Evolutionary conservation across 352 stramenopile species (phyloP).

Genomic region (Globisporangium cylindrosporum): DNA sequence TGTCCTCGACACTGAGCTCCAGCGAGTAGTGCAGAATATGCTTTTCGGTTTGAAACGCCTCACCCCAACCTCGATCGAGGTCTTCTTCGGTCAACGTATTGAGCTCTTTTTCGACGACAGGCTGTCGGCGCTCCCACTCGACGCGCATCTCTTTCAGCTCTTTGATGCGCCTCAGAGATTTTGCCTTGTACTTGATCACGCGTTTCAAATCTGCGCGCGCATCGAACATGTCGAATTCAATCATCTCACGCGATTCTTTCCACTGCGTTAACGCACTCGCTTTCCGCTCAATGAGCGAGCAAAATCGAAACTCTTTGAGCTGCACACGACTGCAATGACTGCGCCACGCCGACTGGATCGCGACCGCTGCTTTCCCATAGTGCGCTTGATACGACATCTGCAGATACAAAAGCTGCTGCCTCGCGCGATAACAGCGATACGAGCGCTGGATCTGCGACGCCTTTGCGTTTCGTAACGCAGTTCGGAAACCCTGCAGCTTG

Average conservation of each 20-base stretch:
- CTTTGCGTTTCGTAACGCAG: constrained; percentile 34
- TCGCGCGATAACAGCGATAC: constrained; percentile 60
- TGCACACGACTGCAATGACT: constrained; percentile 55
- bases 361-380: constrained; percentile 55
- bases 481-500: constrained; percentile 40
- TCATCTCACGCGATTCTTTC: constrained; percentile 63
- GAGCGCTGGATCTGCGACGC: constrained; percentile 49
- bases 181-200: constrained; percentile 74
- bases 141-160: constrained; percentile 77
- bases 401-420: constrained; percentile 34
- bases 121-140: constrained; percentile 77
- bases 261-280: constrained; percentile 43
- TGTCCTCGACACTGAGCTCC: constrained; percentile 77
- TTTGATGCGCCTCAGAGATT: constrained; percentile 62
- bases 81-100: constrained; percentile 61
- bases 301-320: constrained; percentile 67
- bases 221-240: constrained; percentile 72
- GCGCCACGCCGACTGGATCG: constrained; percentile 69
- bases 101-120: constrained; percentile 71
- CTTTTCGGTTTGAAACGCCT: constrained; percentile 78
- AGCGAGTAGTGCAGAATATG: constrained; percentile 64
- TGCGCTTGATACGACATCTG: constrained; percentile 36
- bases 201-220: constrained; percentile 56
- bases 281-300: constrained; percentile 62
- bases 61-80: constrained; percentile 68